phyloP scores from a whole-genome alignment of 108 stramenopile species.

The Fistulifera pelliculosa region DNA sequence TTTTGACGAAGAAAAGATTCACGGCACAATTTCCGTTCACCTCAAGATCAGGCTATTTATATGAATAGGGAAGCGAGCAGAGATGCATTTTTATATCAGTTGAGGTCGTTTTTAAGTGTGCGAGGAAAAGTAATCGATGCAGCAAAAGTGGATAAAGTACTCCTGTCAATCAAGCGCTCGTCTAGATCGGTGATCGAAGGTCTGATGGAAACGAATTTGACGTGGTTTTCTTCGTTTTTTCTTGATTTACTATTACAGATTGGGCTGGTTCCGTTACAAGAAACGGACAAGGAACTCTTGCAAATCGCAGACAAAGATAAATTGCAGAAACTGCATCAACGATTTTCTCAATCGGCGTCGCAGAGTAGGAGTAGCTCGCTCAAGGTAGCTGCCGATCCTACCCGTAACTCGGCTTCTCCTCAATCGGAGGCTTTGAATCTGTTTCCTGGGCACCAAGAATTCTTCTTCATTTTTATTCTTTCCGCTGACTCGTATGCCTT shows the following conservation, averaged over 20 bases:
- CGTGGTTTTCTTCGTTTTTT: slow-evolving; percentile 75
- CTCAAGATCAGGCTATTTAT: slow-evolving; percentile 38
- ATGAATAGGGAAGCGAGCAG: slow-evolving; percentile 70
- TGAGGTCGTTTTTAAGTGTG: slow-evolving; percentile 57
- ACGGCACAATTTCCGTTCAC: slow-evolving; percentile 55
- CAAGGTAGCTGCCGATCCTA: background rate
- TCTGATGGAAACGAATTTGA: slow-evolving; percentile 35
- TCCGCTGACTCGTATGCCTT: slow-evolving; percentile 57
- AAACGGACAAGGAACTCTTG: slow-evolving; percentile 71
- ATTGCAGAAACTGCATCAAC: slow-evolving; percentile 60
- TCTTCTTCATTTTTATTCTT: slow-evolving; percentile 67
- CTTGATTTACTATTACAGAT: slow-evolving; percentile 69
- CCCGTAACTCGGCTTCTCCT: background rate
- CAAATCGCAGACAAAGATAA: slow-evolving; percentile 53
- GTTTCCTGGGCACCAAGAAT: slow-evolving; percentile 79
- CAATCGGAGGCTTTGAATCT: slow-evolving; percentile 27
- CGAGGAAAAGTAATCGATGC: slow-evolving; percentile 49
- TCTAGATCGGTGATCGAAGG: slow-evolving; percentile 37
- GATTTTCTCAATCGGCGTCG: slow-evolving; percentile 41
- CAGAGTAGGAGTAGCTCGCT: slow-evolving; percentile 30
- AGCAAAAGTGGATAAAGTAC: slow-evolving; percentile 23
- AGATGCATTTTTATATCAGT: slow-evolving; percentile 64
- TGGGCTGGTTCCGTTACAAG: slow-evolving; percentile 60
- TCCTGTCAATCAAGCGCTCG: slow-evolving; percentile 26
- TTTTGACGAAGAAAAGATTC: slow-evolving; percentile 69